phyloP scores from a whole-genome alignment of 2,329 filamentous ascomycete genomes.

The Dryadomyces sulphureus region DNA sequence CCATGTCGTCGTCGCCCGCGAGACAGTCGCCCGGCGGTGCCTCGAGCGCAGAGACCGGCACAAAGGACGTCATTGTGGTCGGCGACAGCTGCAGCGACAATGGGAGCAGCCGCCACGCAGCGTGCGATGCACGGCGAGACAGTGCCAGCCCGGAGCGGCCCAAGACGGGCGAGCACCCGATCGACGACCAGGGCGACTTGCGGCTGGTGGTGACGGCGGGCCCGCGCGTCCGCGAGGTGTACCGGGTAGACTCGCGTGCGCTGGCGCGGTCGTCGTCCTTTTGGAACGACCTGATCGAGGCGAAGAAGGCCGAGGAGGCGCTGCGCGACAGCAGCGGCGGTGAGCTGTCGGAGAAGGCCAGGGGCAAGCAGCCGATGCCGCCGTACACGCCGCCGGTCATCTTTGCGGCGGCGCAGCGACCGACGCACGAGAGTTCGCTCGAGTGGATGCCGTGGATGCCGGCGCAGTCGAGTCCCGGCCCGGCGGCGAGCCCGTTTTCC shows the following conservation, averaged over 20 bases:
- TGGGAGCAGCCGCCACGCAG: not conserved
- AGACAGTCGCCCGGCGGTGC: not conserved
- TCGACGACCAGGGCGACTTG: conserved; percentile 5
- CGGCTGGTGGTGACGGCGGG: conserved; percentile 3
- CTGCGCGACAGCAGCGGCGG: not conserved
- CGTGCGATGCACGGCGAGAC: not conserved
- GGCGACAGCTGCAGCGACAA: not conserved
- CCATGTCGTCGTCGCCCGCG: no score
- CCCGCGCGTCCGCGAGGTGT: not conserved
- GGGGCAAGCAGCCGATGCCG: not conserved
- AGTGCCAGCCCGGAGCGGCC: not conserved
- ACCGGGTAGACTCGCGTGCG: conserved; percentile 5
- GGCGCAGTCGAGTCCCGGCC: no score
- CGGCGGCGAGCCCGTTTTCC: no score
- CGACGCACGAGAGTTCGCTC: no score
- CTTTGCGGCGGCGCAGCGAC: no score
- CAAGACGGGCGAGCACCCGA: conserved; percentile 3
- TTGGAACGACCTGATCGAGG: not conserved
- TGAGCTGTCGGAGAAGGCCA: not conserved
- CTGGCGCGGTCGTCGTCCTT: conserved; percentile 5
- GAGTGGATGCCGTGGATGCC: no score
- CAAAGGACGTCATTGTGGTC: not conserved
- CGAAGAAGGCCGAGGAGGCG: not conserved
- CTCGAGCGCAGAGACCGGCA: not conserved
- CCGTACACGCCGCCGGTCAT: no score